Percentiles rank a stretch among this genome's conserved stretches.
phyloP scores from a whole-genome alignment of 2,329 filamentous ascomycete genomes.

The Metarhizium album region DNA sequence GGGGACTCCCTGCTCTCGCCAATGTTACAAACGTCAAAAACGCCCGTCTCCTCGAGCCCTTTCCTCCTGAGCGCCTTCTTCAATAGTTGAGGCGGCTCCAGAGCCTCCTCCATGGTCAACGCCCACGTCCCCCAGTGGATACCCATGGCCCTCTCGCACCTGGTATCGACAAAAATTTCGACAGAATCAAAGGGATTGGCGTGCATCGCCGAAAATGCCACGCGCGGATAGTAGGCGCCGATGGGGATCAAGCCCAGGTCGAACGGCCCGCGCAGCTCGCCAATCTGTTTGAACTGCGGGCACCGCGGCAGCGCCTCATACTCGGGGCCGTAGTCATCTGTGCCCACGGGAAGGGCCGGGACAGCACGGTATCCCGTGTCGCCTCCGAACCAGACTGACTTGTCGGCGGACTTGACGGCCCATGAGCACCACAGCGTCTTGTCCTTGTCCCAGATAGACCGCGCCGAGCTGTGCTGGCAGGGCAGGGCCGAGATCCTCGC shows the following conservation, averaged over 20 bases:
- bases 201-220: constrained; percentile 70
- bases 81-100: constrained; percentile 68
- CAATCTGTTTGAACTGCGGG: constrained; percentile 79
- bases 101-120: constrained; percentile 71
- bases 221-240: constrained; percentile 69
- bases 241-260: constrained; percentile 90
- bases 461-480: constrained; percentile 69
- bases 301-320: constrained; percentile 59
- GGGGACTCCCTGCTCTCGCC: constrained; percentile 75
- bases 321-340: constrained; percentile 61
- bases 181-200: constrained; percentile 79
- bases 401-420: constrained; percentile 62
- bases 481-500: constrained; percentile 71
- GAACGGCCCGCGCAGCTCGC: constrained; percentile 69
- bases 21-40: constrained; percentile 77
- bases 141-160: constrained; percentile 65
- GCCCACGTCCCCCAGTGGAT: constrained; percentile 95
- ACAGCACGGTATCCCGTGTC: constrained; percentile 87
- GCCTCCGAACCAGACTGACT: constrained; percentile 78
- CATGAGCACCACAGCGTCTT: constrained; percentile 83
- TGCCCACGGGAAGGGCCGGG: constrained; percentile 45
- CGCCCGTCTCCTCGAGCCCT: constrained; percentile 56
- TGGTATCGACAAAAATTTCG: constrained; percentile 79
- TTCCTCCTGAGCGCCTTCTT: constrained; percentile 59
- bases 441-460: constrained; percentile 57